These are phyloP conservation scores for Pestalotiopsis sp. DNA, from an alignment of 2,329 filamentous ascomycete genomes.

Conservation along the genomic window DNA sequence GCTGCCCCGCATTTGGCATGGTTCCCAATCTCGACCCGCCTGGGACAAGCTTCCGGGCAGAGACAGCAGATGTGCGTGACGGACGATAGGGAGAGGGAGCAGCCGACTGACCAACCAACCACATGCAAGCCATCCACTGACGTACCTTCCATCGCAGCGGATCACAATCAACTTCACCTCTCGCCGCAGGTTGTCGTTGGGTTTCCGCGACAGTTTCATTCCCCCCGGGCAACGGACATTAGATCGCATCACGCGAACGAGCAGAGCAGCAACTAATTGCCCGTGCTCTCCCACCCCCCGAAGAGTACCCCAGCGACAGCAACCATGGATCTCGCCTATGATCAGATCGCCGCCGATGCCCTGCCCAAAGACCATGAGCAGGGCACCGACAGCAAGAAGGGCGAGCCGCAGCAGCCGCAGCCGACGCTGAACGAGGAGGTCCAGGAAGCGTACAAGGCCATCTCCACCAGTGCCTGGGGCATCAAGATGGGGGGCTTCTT, in stretches of 20 bases:
- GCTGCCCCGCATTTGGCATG: conserved; percentile 13
- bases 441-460: conserved; percentile 92
- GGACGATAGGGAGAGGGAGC: conserved; percentile 9
- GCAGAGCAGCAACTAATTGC: background rate
- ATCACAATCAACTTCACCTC: conserved; percentile 6
- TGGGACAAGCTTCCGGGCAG: conserved; percentile 1
- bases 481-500: conserved; percentile 85
- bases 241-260: background rate
- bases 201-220: background rate
- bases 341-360: conserved; percentile 88
- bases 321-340: conserved; percentile 93
- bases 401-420: conserved; percentile 35
- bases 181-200: background rate
- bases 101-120: conserved; percentile 5
- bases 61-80: background rate
- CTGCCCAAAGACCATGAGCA: conserved; percentile 61
- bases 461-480: conserved; percentile 91
- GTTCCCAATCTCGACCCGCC: background rate
- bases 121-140: background rate
- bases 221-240: background rate
- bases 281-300: background rate
- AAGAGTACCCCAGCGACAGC: background rate
- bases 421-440: conserved; percentile 80
- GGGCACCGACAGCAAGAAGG: conserved; percentile 42
- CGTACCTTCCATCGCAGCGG: background rate